Evolutionary conservation across 73 alveolate genomes (phyloP).

Genomic region (Paramecium biaurelia): DNA sequence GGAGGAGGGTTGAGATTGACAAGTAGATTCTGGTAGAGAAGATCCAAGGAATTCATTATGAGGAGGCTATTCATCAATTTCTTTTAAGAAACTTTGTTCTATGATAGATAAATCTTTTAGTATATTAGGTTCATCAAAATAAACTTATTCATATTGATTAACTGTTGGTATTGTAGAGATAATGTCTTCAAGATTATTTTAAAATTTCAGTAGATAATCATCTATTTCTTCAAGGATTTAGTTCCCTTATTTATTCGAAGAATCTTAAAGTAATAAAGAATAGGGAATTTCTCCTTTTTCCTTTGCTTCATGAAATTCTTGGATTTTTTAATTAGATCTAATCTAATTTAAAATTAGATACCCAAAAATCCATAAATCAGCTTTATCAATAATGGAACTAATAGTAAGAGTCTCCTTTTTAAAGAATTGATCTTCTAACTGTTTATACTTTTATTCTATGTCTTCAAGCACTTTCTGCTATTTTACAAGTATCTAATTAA

Average conservation of each 20-base stretch:
- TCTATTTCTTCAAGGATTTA: background rate
- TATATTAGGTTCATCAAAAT: background rate
- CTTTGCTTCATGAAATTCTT: background rate
- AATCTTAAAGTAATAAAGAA: background rate
- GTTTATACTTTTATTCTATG: background rate
- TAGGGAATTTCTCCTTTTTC: background rate
- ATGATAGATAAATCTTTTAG: conserved; percentile 10
- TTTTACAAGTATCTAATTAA: background rate
- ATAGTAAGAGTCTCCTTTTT: background rate
- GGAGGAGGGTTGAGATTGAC: background rate
- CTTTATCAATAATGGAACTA: background rate
- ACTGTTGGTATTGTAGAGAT: background rate
- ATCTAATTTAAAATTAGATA: background rate
- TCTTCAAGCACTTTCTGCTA: background rate
- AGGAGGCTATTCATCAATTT: conserved; percentile 34
- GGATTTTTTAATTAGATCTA: background rate
- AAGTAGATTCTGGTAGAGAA: conserved; percentile 6
- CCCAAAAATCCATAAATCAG: conserved; percentile 12
- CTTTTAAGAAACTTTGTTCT: conserved; percentile 29
- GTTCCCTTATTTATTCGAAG: background rate
- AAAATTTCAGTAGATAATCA: background rate
- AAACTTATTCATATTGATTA: background rate
- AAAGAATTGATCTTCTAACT: background rate
- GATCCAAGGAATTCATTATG: conserved; percentile 29
- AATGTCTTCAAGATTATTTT: background rate